phyloP scores from a whole-genome alignment of 768 basidiomycete species.

The Butyriboletus loyo region DNA sequence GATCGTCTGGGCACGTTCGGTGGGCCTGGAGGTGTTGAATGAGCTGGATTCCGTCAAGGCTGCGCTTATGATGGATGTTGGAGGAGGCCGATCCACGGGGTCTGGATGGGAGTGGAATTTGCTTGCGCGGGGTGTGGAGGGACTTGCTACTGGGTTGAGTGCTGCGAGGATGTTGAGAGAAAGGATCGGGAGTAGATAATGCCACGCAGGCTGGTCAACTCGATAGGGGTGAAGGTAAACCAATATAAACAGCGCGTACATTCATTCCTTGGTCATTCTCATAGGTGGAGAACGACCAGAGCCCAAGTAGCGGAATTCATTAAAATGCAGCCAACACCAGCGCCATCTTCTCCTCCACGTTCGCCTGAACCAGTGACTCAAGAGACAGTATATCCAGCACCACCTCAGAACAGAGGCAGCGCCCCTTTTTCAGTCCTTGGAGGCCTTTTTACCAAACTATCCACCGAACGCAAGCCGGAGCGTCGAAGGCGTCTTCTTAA shows the following conservation, averaged over 20 bases:
- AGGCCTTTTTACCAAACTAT: conserved; percentile 72
- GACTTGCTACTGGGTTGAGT: conserved; percentile 35
- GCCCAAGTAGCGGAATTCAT: neutral
- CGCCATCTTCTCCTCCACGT: conserved; percentile 54
- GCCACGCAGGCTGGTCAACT: neutral
- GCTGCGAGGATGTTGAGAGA: conserved; percentile 29
- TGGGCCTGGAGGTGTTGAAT: conserved; percentile 88
- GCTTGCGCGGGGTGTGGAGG: conserved; percentile 45
- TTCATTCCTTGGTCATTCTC: neutral
- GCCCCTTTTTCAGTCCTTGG: conserved; percentile 68
- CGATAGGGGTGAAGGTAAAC: conserved; percentile 1
- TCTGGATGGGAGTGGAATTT: conserved; percentile 32
- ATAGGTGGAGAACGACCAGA: neutral
- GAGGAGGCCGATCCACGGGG: conserved; percentile 35
- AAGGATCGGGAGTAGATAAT: conserved; percentile 14
- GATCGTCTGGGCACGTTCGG: conserved; percentile 82
- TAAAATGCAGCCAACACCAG: conserved; percentile 65
- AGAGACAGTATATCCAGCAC: conserved; percentile 43
- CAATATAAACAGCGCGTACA: conserved; percentile 20
- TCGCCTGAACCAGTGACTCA: conserved; percentile 35
- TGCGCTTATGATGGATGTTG: conserved; percentile 80
- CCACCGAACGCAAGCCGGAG: conserved; percentile 70
- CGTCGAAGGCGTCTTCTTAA: conserved; percentile 66
- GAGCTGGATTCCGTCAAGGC: conserved; percentile 83
- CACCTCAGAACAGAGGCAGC: conserved; percentile 65